These are phyloP conservation scores for Exophiala spinifera DNA, from an alignment of 2,329 filamentous ascomycete species.

Conservation along the genomic window DNA sequence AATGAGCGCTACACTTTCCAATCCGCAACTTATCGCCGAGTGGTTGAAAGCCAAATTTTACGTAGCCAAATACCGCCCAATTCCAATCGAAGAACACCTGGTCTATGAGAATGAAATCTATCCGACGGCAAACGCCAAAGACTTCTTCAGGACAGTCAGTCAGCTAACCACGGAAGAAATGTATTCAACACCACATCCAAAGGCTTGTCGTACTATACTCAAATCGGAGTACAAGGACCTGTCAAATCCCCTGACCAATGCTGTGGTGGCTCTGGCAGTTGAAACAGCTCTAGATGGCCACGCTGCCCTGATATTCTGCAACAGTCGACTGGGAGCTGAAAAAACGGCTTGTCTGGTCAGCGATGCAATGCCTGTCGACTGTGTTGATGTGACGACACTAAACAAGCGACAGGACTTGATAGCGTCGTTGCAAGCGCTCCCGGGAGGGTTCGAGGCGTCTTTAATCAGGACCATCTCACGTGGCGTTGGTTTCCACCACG, in stretches of 20 bases:
- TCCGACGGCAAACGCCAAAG: slow-evolving; percentile 57
- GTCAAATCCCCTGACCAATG: slow-evolving; percentile 63
- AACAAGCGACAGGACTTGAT: slow-evolving; percentile 63
- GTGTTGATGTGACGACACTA: slow-evolving; percentile 48
- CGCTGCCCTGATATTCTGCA: slow-evolving; percentile 71
- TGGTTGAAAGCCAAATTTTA: slow-evolving; percentile 72
- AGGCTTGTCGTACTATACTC: slow-evolving; percentile 46
- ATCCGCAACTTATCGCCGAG: slow-evolving; percentile 64
- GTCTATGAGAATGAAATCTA: slow-evolving; percentile 70
- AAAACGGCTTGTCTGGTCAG: slow-evolving; percentile 66
- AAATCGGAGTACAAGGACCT: slow-evolving; percentile 61
- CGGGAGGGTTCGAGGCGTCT: slow-evolving; percentile 62
- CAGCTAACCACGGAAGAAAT: slow-evolving; percentile 45
- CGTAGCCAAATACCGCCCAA: slow-evolving; percentile 67
- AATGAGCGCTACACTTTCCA: slow-evolving; percentile 77
- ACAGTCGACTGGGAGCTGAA: slow-evolving; percentile 66
- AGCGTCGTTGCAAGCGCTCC: slow-evolving; percentile 63
- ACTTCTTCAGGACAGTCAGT: slow-evolving; percentile 56
- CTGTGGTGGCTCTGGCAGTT: slow-evolving; percentile 65
- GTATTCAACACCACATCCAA: slow-evolving; percentile 32
- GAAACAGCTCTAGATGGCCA: slow-evolving; percentile 68
- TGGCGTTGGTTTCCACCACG: slow-evolving; percentile 73
- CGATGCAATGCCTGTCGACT: slow-evolving; percentile 57
- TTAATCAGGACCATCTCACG: slow-evolving; percentile 62
- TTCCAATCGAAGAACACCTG: slow-evolving; percentile 73